A percentile compares a stretch with the other conserved stretches of the same genome.
Conservation (phyloP, 106 monocot species). For the Narthecium ossifragum region DNA sequence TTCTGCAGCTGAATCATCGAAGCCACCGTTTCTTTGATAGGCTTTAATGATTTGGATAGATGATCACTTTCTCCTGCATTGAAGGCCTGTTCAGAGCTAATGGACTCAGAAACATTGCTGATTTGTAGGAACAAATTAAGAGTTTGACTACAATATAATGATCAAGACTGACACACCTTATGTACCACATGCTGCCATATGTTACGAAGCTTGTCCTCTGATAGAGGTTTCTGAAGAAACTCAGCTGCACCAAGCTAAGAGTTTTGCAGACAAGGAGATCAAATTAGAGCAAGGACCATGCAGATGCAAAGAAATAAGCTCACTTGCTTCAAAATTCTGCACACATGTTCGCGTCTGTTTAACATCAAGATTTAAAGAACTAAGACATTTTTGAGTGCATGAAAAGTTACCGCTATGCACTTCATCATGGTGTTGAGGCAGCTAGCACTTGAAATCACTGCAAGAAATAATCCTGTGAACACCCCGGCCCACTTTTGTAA, state of each 20-base stretch:
- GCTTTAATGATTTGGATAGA: constrained; percentile 53
- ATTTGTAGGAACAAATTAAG: not conserved
- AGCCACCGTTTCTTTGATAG: constrained; percentile 61
- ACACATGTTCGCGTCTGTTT: not conserved
- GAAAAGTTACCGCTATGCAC: constrained; percentile 67
- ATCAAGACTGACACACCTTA: constrained; percentile 36
- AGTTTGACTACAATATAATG: not conserved
- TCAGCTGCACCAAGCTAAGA: constrained; percentile 78
- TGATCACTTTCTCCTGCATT: constrained; percentile 32
- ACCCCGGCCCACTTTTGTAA: too few relatives aligned
- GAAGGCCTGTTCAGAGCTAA: constrained; percentile 62
- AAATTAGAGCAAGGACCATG: not conserved
- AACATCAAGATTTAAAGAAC: too few relatives aligned
- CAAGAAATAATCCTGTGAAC: constrained; percentile 9
- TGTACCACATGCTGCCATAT: constrained; percentile 95
- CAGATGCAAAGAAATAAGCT: not conserved
- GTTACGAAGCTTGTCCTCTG: constrained; percentile 75
- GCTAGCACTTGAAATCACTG: constrained; percentile 58
- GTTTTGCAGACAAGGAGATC: constrained; percentile 1
- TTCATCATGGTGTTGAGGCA: constrained; percentile 75
- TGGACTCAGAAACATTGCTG: constrained; percentile 9
- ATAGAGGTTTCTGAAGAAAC: constrained; percentile 78
- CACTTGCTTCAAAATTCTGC: too few relatives aligned
- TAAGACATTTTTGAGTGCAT: not conserved
- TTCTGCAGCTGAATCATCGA: constrained; percentile 46